Evolutionary conservation across 495 filamentous ascomycete species (phyloP).

Genomic region (Xylaria longipes): DNA sequence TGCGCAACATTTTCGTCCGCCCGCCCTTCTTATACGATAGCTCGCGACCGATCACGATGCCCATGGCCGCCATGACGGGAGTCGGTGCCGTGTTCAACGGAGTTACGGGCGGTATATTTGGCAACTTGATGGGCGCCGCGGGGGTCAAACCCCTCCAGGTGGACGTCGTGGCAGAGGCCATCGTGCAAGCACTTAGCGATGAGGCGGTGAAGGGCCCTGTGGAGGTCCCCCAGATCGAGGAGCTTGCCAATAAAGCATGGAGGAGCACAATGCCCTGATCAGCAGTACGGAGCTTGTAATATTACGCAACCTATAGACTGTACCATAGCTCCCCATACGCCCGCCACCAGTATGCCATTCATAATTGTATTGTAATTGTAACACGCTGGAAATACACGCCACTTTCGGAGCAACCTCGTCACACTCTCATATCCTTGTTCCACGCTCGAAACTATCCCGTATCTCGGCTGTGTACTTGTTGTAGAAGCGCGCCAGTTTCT

Average conservation of each 20-base stretch:
- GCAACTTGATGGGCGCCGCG: conserved; percentile 76
- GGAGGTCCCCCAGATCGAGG: conserved; percentile 72
- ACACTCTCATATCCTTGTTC: conserved; percentile 75
- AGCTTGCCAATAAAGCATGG: conserved; percentile 77
- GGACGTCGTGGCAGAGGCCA: conserved; percentile 82
- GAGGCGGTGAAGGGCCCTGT: conserved; percentile 71
- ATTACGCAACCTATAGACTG: conserved; percentile 36
- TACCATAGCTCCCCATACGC: conserved; percentile 33
- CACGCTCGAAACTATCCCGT: conserved; percentile 95
- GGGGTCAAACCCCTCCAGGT: conserved; percentile 85
- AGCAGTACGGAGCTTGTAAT: conserved; percentile 32
- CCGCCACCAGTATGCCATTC: conserved; percentile 30
- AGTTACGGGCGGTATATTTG: conserved; percentile 73
- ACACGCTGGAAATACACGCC: conserved; percentile 24
- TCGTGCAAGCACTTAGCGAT: conserved; percentile 79
- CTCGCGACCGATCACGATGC: conserved; percentile 80
- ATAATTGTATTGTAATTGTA: conserved; percentile 19
- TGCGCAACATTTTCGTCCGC: conserved; percentile 83
- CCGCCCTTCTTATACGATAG: conserved; percentile 90
- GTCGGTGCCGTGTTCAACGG: conserved; percentile 74
- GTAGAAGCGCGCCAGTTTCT: conserved; percentile 93
- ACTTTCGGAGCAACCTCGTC: conserved; percentile 9
- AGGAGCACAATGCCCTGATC: conserved; percentile 78
- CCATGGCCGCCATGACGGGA: conserved; percentile 75
- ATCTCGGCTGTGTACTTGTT: conserved; percentile 99